Conservation (phyloP, 2,329 filamentous ascomycete genomes). For the Thielaviopsis euricoi region DNA sequence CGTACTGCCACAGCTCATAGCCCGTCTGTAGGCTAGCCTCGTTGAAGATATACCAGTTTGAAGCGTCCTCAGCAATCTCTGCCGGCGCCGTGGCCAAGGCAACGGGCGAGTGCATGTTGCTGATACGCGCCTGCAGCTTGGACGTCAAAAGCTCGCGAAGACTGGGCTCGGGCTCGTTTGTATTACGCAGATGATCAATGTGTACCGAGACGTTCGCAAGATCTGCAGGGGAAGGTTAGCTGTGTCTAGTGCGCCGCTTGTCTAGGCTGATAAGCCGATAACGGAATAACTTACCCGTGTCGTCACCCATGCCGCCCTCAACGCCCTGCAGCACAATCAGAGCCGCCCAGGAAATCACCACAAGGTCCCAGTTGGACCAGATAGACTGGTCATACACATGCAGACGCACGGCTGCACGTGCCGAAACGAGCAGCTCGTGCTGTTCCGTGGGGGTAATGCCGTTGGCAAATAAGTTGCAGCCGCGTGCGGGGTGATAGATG, state of each 20-base stretch:
- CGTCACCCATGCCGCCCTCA: slow-evolving; percentile 23
- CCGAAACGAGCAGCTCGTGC: slow-evolving; percentile 25
- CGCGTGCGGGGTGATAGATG: slow-evolving; percentile 25
- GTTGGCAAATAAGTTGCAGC: slow-evolving; percentile 23
- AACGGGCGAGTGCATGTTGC: slow-evolving; percentile 15
- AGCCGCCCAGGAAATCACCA: slow-evolving; percentile 28
- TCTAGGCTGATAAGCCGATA: too few species aligned
- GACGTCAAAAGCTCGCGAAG: slow-evolving; percentile 15
- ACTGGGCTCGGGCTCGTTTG: slow-evolving; percentile 16
- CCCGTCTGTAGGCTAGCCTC: slow-evolving; percentile 15
- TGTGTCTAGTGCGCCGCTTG: too few species aligned
- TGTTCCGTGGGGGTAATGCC: slow-evolving; percentile 23
- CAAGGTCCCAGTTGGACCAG: slow-evolving; percentile 28
- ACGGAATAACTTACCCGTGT: neutral
- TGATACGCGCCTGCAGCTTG: slow-evolving; percentile 17
- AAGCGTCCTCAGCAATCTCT: slow-evolving; percentile 10
- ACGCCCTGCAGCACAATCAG: slow-evolving; percentile 26
- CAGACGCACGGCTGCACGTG: slow-evolving; percentile 23
- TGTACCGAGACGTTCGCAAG: slow-evolving; percentile 18
- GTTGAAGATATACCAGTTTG: slow-evolving; percentile 18
- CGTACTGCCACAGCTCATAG: slow-evolving; percentile 12
- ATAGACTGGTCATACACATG: slow-evolving; percentile 25
- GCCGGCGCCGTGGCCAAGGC: slow-evolving; percentile 11
- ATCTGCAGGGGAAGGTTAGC: slow-evolving; percentile 13
- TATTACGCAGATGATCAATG: slow-evolving; percentile 17